Evolutionary conservation across 495 filamentous ascomycete species (phyloP).

Genomic region (Aspergillus cavernicola): DNA sequence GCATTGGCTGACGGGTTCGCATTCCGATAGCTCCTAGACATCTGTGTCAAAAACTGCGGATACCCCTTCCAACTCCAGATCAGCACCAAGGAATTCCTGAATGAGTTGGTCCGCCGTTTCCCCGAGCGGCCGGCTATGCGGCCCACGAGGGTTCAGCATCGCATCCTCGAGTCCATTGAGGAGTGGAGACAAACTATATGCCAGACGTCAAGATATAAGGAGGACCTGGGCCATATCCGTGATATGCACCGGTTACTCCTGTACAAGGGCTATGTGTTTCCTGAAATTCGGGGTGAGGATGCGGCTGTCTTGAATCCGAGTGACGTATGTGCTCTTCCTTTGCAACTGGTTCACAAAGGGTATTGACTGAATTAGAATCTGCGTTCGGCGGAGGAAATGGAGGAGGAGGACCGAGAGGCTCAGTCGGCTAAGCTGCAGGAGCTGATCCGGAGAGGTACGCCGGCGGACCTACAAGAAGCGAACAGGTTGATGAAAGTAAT

Average conservation of each 20-base stretch:
- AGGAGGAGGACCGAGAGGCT: conserved; percentile 89
- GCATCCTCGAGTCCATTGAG: conserved; percentile 94
- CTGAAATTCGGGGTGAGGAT: conserved; percentile 87
- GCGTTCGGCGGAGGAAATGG: conserved; percentile 97
- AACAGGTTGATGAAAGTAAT: conserved; percentile 98
- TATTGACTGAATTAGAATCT: conserved; percentile 64
- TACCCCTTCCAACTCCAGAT: conserved; percentile 99
- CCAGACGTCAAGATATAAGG: conserved; percentile 93
- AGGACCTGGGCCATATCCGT: conserved; percentile 91
- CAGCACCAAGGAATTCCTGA: conserved; percentile 96
- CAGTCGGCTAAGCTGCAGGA: conserved; percentile 97
- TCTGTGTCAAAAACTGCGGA: conserved; percentile 99
- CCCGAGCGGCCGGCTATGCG: conserved; percentile 89
- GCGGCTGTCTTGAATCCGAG: conserved; percentile 96
- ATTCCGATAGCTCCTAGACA: conserved; percentile 76
- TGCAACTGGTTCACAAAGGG: background rate
- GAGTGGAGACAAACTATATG: conserved; percentile 99
- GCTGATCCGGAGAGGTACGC: conserved; percentile 85
- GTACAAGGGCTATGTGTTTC: conserved; percentile 96
- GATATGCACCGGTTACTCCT: conserved; percentile 96
- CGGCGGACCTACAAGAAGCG: conserved; percentile 90
- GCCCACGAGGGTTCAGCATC: conserved; percentile 79
- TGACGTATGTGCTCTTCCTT: conserved; percentile 66
- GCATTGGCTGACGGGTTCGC: conserved; percentile 21
- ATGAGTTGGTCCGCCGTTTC: conserved; percentile 94